These are phyloP conservation scores for Pascua guehoae DNA, from an alignment of 1,284 basidiomycete species.

Conservation along the genomic window DNA sequence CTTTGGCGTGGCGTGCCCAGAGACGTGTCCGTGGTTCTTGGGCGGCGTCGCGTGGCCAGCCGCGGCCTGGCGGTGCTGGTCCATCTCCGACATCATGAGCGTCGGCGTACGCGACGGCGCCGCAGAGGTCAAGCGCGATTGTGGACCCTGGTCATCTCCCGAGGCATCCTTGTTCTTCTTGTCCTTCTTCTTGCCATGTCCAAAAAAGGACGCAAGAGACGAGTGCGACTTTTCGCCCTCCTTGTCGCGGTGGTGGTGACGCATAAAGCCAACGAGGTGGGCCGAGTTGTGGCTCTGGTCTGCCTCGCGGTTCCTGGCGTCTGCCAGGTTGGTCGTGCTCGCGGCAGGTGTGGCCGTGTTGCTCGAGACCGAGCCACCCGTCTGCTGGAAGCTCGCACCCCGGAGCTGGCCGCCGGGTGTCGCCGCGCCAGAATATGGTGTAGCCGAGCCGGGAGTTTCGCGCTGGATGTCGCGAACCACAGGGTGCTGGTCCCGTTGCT, in stretches of 20 bases:
- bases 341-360: constrained; percentile 8
- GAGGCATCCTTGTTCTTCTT: constrained; percentile 32
- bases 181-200: constrained; percentile 44
- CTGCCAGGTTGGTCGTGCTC: constrained; percentile 15
- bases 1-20: constrained; percentile 41
- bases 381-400: constrained; percentile 33
- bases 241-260: constrained; percentile 47
- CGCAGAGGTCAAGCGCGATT: constrained; percentile 28
- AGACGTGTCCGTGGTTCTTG: constrained; percentile 11
- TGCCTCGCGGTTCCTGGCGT: constrained; percentile 11
- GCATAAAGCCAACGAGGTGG: constrained; percentile 49
- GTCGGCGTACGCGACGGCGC: constrained; percentile 38
- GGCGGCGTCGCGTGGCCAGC: not conserved
- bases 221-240: constrained; percentile 50
- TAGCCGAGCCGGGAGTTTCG: constrained; percentile 26
- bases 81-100: constrained; percentile 25
- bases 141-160: constrained; percentile 25
- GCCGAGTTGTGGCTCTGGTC: constrained; percentile 40
- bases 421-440: constrained; percentile 31
- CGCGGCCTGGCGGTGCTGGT: constrained; percentile 7
- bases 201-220: constrained; percentile 47
- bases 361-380: constrained; percentile 16
- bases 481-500: constrained; percentile 1
- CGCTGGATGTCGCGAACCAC: constrained; percentile 11
- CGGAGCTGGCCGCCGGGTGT: constrained; percentile 44